Evolutionary conservation across 1,284 basidiomycete species (phyloP).

Genomic region (Cryptococcus wingfieldii): DNA sequence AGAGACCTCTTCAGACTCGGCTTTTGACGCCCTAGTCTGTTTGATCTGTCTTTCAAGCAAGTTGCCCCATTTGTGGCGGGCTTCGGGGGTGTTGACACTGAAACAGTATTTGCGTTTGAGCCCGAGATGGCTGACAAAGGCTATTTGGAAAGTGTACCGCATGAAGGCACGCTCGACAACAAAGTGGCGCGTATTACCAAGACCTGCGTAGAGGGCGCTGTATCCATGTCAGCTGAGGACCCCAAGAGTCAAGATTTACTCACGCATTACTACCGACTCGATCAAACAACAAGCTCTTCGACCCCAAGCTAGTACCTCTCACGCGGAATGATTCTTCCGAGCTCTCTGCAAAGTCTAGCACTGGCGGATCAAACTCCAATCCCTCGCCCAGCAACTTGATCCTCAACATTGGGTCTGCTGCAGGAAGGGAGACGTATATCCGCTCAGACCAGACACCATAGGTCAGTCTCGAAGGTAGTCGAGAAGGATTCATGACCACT

Average conservation of each 20-base stretch:
- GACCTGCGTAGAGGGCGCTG: constrained; percentile 64
- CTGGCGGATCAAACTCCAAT: constrained; percentile 74
- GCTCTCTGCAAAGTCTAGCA: constrained; percentile 69
- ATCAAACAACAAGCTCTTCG: constrained; percentile 72
- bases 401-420: constrained; percentile 68
- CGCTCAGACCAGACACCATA: constrained; percentile 79
- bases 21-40: constrained; percentile 63
- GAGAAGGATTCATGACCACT: constrained; percentile 63
- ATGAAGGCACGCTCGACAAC: constrained; percentile 85
- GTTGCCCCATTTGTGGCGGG: constrained; percentile 68
- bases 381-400: constrained; percentile 82
- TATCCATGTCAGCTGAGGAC: background rate
- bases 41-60: constrained; percentile 67
- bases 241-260: constrained; percentile 16
- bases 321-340: constrained; percentile 80
- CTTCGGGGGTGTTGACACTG: constrained; percentile 71
- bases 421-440: constrained; percentile 74
- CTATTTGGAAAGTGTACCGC: constrained; percentile 86
- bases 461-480: constrained; percentile 69
- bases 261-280: constrained; percentile 70
- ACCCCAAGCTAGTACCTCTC: constrained; percentile 73
- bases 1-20: constrained; percentile 7
- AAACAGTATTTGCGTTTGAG: constrained; percentile 84
- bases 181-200: constrained; percentile 70
- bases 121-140: constrained; percentile 68